Base-by-base conservation (phyloP, 1,284 basidiomycete genomes). In the Chalciporus sp. region DNA sequence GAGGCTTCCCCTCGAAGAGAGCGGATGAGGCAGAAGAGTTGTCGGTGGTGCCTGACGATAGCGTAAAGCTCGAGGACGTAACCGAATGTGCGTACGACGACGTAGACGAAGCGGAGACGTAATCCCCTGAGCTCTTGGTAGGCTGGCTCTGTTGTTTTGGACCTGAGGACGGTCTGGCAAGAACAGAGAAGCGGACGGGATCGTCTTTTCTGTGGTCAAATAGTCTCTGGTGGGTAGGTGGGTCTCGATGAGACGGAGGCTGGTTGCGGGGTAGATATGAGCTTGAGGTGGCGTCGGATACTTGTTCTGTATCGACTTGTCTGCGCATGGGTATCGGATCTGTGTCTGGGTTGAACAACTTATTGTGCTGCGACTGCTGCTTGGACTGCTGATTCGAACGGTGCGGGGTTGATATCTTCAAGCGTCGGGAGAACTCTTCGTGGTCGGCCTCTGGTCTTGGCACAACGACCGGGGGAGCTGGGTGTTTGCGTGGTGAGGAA, bases 171-270 rank as follows among this genome's bases (percentile, higher is more conserved):
- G 85, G 81, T 23, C 82, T 81, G 2, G 81, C 72, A 47, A 85
- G 79, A 16, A 84, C 82, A 39, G 82, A 76, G 70, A 94, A 94
- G 7, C 86, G 82, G 42, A 94, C 83, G 0, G 93, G 90, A 67
- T 95, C 90, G 67, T 95, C 88, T 67, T 88, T 88, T 45, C 88
- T 77, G 56, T 87, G 88, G 66, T 95, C 92, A 56, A 94, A 95
- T 0, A 95, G 79, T 59, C 89, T 87, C 6, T 85, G 80, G 27
- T 72, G 72, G 27, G 49, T 61, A 55, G 60, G 73, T 55, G 59
- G 60, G 20, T 73, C 74, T 20, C 77, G 70, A 40, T 70, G 70
- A 4, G 71, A 23, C 42, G 70, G 33, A 2, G 72, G 59, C 10
- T 70, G 52, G 26, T 64, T 66, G 49, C 78, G 75, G 20, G 77